phyloP scores from a whole-genome alignment of 1,284 basidiomycete genomes.

The Irpex sp. region DNA sequence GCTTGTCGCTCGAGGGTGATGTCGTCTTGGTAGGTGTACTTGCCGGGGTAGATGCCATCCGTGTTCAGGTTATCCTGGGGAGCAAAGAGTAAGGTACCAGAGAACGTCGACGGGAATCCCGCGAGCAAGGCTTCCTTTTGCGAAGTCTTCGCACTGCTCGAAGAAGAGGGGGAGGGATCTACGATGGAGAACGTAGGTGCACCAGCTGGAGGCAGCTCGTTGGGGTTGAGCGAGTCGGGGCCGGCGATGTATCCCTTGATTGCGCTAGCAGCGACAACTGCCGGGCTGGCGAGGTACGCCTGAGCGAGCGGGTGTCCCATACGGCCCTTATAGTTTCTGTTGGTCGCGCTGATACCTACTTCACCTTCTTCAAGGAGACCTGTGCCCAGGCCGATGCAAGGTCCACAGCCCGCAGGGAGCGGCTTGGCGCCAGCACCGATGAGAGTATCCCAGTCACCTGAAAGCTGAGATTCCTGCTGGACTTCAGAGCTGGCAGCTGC shows the following conservation, averaged over 20 bases:
- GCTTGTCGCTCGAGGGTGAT: slow-evolving; percentile 94
- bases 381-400: slow-evolving; percentile 94
- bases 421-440: slow-evolving; percentile 86
- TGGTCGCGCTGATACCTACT: slow-evolving; percentile 95
- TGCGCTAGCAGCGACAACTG: slow-evolving; percentile 94
- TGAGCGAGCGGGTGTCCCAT: slow-evolving; percentile 96
- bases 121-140: slow-evolving; percentile 59
- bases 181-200: slow-evolving; percentile 58
- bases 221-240: slow-evolving; percentile 65
- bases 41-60: slow-evolving; percentile 98
- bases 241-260: slow-evolving; percentile 88
- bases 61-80: slow-evolving; percentile 99
- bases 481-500: slow-evolving; percentile 92
- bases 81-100: slow-evolving; percentile 83
- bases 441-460: slow-evolving; percentile 88
- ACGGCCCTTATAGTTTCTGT: slow-evolving; percentile 97
- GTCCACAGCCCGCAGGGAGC: slow-evolving; percentile 94
- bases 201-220: slow-evolving; percentile 45
- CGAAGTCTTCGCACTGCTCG: slow-evolving; percentile 22
- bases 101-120: slow-evolving; percentile 81
- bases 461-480: slow-evolving; percentile 82
- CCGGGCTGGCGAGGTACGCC: slow-evolving; percentile 94
- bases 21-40: slow-evolving; percentile 99
- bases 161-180: slow-evolving; percentile 27
- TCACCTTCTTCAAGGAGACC: slow-evolving; percentile 93